These are phyloP conservation scores for Epichloe hybrida DNA, from an alignment of 2,329 filamentous ascomycete genomes.

Conservation along the genomic window DNA sequence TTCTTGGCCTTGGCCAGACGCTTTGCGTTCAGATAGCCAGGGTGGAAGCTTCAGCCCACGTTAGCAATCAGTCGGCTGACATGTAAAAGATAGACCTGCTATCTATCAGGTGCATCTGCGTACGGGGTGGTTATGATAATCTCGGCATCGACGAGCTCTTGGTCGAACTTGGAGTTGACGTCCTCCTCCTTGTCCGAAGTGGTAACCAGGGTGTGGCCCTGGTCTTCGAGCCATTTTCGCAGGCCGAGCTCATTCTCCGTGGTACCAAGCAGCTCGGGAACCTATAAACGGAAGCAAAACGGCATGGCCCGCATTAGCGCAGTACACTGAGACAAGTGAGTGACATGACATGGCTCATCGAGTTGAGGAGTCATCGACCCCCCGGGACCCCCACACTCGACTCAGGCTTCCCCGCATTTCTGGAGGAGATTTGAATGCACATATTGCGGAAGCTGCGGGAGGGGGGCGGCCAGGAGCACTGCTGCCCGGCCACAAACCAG, in stretches of 20 bases:
- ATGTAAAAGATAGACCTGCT: too few relatives aligned
- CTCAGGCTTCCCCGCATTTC: neutral
- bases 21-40: conserved; percentile 92
- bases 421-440: neutral
- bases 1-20: conserved; percentile 98
- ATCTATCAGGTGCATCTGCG: conserved; percentile 10
- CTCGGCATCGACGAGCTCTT: conserved; percentile 92
- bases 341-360: neutral
- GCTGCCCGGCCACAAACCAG: neutral
- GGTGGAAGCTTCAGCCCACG: conserved; percentile 62
- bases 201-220: conserved; percentile 91
- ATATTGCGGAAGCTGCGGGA: neutral
- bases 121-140: conserved; percentile 98
- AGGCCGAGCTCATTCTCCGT: conserved; percentile 98
- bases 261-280: conserved; percentile 77
- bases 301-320: neutral
- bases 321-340: neutral
- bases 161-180: conserved; percentile 82
- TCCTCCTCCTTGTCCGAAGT: conserved; percentile 97
- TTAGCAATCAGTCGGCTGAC: neutral
- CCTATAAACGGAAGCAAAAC: conserved; percentile 22
- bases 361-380: neutral
- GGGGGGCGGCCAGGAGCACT: too few relatives aligned
- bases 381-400: neutral
- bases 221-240: conserved; percentile 92